phyloP scores from a whole-genome alignment of 2,329 filamentous ascomycete genomes.

The Fusarium illudens region DNA sequence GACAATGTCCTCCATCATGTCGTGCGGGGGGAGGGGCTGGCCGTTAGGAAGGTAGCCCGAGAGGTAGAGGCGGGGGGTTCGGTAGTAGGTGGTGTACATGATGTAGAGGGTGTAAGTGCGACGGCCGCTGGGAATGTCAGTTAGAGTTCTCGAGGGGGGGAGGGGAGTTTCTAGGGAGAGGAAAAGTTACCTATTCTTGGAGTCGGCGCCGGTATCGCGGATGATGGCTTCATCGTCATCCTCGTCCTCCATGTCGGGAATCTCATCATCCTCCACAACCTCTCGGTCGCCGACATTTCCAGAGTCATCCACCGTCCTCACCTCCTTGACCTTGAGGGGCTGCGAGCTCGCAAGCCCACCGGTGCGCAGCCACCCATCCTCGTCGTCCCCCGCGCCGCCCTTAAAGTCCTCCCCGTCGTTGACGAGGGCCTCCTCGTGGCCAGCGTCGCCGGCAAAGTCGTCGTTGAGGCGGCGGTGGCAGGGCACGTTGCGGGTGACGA shows the following conservation, averaged over 20 bases:
- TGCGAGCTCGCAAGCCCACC: slow-evolving; percentile 80
- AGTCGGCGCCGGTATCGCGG: slow-evolving; percentile 68
- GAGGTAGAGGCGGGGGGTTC: slow-evolving; percentile 92
- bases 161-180: background rate
- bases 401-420: slow-evolving; percentile 76
- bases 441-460: slow-evolving; percentile 89
- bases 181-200: slow-evolving; percentile 54
- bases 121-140: slow-evolving; percentile 67
- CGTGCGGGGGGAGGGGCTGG: slow-evolving; percentile 80
- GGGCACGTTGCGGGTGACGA: slow-evolving; percentile 93
- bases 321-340: slow-evolving; percentile 79
- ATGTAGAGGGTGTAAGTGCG: slow-evolving; percentile 99
- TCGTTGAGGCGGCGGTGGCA: slow-evolving; percentile 92
- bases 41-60: slow-evolving; percentile 85
- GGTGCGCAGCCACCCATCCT: slow-evolving; percentile 92
- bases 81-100: slow-evolving; percentile 96
- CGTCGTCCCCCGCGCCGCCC: slow-evolving; percentile 62
- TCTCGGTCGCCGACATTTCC: slow-evolving; percentile 83
- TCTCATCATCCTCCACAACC: slow-evolving; percentile 78
- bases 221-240: slow-evolving; percentile 98
- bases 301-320: slow-evolving; percentile 87
- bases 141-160: background rate
- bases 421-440: slow-evolving; percentile 86
- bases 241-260: slow-evolving; percentile 98
- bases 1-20: slow-evolving; percentile 97